Evolutionary conservation across 768 basidiomycete species (phyloP), one percentile per base, ranked within the genome.

Genomic region (Agaricus sinodeliciosus): DNA sequence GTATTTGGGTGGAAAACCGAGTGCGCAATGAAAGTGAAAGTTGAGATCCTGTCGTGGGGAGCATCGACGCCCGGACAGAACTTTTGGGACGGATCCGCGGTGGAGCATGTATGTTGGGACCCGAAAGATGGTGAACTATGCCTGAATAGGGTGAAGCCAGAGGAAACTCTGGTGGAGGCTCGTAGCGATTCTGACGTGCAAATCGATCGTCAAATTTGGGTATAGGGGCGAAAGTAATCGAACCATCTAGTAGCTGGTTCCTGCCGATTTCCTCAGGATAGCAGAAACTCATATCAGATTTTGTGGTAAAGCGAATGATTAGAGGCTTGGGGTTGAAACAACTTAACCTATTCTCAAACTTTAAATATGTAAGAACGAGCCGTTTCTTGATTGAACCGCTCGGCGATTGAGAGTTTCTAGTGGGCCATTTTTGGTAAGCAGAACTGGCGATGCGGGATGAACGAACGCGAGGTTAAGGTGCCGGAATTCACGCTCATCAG

Each of bases 161-260:
- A 28, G 28, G 28, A 28, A 28, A 90, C 87, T 86, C 86, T 87
- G 86, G 85, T 89, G 86, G 86, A 88, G 84, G 87, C 84, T 85
- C 81, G 83, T 85, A 89, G 87, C 85, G 82, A 84, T 90, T 88
- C 87, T 90, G 87, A 88, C 84, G 83, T 89, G 87, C 87, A 90
- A 89, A 89, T 89, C 85, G 83, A 87, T 89, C 82, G 86, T 88
- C 83, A 75, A 86, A 89, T 84, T 86, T 87, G 86, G 85, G 86
- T 87, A 88, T 88, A 88, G 87, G 86, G 87, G 86, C 82, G 84
- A 89, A 89, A 89, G 87, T 85, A 87, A 88, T 89, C 84, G 84
- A 88, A 87, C 85, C 85, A 85, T 87, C 73, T 86, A 87, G 84
- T 87, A 85, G 85, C 85, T 87, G 84, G 84, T 87, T 88, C 28